Conservation (phyloP, 345 rosid genomes). For the Firmiana major region DNA sequence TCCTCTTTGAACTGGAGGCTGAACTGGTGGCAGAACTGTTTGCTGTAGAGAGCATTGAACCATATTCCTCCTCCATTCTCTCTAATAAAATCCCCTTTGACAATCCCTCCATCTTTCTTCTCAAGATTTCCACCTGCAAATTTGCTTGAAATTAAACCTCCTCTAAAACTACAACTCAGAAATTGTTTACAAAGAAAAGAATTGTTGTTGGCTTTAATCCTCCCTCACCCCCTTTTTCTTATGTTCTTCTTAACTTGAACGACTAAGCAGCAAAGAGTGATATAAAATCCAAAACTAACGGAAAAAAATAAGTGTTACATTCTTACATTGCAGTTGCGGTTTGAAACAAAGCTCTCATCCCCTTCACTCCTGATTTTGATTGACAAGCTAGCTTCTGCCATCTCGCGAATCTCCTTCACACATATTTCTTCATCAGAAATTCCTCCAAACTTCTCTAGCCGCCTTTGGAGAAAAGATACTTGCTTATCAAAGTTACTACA, state of each 20-base stretch:
- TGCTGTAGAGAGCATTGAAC: slow-evolving; percentile 38
- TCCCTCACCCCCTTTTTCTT: too few relatives aligned
- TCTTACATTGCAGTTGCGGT: slow-evolving; percentile 37
- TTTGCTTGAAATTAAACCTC: not conserved
- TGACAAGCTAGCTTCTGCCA: slow-evolving; percentile 76
- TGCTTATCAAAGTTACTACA: slow-evolving; percentile 56
- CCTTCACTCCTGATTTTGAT: slow-evolving; percentile 23
- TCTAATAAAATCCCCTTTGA: slow-evolving; percentile 55
- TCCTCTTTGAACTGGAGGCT: slow-evolving; percentile 37
- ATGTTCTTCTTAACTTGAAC: not conserved
- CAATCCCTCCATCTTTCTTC: slow-evolving; percentile 70
- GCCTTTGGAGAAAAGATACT: slow-evolving; percentile 49
- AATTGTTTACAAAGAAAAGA: not conserved
- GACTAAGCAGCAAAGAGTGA: not conserved
- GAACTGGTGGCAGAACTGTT: slow-evolving; percentile 35
- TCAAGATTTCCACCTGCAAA: slow-evolving; percentile 67
- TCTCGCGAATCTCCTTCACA: slow-evolving; percentile 53
- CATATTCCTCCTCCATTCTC: slow-evolving; percentile 55
- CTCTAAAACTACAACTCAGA: not conserved
- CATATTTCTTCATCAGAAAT: slow-evolving; percentile 36
- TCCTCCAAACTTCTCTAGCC: slow-evolving; percentile 44
- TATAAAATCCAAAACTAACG: not conserved
- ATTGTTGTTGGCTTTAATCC: not conserved
- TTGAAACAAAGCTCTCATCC: slow-evolving; percentile 27
- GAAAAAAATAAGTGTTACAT: not conserved